Evolutionary conservation across 306 rosid genomes (phyloP), one percentile per base, ranked within the genome.

Genomic region (Citrullus mucosospermus): DNA sequence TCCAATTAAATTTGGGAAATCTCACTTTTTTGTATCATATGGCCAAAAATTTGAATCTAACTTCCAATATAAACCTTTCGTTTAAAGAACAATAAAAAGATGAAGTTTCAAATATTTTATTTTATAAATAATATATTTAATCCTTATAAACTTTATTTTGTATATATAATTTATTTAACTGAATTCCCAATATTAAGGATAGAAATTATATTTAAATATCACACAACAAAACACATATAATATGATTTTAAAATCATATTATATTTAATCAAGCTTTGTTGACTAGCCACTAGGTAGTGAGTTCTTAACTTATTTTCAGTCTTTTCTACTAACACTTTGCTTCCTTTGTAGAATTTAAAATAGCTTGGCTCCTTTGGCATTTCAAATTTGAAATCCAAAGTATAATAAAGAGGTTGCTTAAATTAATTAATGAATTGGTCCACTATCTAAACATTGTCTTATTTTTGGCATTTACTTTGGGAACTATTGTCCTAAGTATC

Each of bases 391-490:
- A 72, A 72, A 72, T 30, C 25, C 43, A 50, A 72, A 6, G 39
- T 50, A 8, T 28, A 50, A 69, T 63, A 28, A 72, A 25, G 4
- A 48, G 14, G 6, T 34, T 32, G 14, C 44, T 30, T 72, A 4
- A 48, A 16, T 72, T 72, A 72, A 72, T 72, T 72, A 72, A 70
- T 44, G 60, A 72, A 28, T 44, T 50, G 77, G 77, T 48, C 77
- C 77, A 72, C 77, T 50, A 8, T 50, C 44, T 25, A 50, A 50
- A 72, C 8, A 70, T 72, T 50, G 60, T 72, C 25, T 20, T 68
- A 13, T 72, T 72, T 71, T 72, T 50, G 77, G 77, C 43, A 72
- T 72, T 50, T 28, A 22, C 14, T 43, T 70, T 44, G 76, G 56
- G 38, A 44, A 70, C 44, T 44, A 70, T 12, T 70, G 38, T 46